A percentile compares a stretch with the other conserved stretches of the same genome.
Conservation (phyloP, 352 stramenopile species). For the Phytophthora pisi region DNA sequence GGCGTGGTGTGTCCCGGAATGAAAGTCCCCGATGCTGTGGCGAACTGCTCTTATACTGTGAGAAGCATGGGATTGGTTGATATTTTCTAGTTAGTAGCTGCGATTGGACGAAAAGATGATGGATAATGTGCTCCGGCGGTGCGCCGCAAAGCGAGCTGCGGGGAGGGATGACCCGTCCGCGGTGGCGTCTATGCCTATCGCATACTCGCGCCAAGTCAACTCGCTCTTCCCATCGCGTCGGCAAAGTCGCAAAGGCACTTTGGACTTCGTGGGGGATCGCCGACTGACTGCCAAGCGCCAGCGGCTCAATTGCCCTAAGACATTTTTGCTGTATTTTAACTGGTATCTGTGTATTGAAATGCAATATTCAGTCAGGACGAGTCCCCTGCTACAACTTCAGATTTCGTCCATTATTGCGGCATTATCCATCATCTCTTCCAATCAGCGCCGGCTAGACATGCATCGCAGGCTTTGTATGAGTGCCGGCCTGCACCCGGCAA, state of each 20-base stretch:
- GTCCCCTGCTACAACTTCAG: too few relatives aligned
- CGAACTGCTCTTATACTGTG: too few relatives aligned
- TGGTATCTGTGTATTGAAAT: background rate
- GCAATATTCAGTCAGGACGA: background rate
- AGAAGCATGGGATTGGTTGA: background rate
- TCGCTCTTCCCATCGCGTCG: constrained; percentile 29
- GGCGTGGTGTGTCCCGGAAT: constrained; percentile 5
- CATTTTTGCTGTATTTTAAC: too few relatives aligned
- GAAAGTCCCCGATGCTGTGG: background rate
- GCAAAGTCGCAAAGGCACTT: too few relatives aligned
- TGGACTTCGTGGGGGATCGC: background rate
- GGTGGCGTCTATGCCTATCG: constrained; percentile 17
- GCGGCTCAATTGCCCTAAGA: too few relatives aligned
- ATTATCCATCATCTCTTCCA: background rate
- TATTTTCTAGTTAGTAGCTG: background rate
- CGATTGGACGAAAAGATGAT: constrained; percentile 32
- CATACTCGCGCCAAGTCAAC: constrained; percentile 20
- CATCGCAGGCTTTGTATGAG: background rate
- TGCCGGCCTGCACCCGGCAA: constrained; percentile 12
- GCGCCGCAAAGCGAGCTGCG: background rate
- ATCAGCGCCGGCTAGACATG: background rate
- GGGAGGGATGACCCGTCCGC: constrained; percentile 1
- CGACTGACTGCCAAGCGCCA: background rate
- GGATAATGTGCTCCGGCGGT: constrained; percentile 17
- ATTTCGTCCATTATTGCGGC: background rate